phyloP scores from a whole-genome alignment of 2,329 filamentous ascomycete species.

The Stemphylium lycopersici region DNA sequence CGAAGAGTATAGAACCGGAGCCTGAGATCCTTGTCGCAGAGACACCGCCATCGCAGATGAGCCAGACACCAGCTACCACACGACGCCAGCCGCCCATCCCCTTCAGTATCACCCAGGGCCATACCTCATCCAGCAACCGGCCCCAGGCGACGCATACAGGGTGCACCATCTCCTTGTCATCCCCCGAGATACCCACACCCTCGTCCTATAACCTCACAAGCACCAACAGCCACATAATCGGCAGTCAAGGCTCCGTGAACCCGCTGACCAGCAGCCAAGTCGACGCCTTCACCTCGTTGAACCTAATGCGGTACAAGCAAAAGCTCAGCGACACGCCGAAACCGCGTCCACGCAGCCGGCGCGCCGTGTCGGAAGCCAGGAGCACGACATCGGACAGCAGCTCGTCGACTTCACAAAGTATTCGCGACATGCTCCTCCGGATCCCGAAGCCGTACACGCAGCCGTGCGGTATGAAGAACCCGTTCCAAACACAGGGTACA shows the following conservation, averaged over 20 bases:
- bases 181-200: not conserved
- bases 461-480: constrained; percentile 19
- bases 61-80: not conserved
- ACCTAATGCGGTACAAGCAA: constrained; percentile 24
- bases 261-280: constrained; percentile 4
- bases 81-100: constrained; percentile 17
- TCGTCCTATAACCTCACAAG: not conserved
- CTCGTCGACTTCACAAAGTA: constrained; percentile 27
- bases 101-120: constrained; percentile 12
- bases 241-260: constrained; percentile 8
- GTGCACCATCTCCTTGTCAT: constrained; percentile 1
- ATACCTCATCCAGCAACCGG: not conserved
- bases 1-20: not conserved
- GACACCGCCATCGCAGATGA: constrained; percentile 22
- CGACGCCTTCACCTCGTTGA: constrained; percentile 19
- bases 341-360: constrained; percentile 13
- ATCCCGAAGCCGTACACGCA: constrained; percentile 27
- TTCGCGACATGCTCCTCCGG: constrained; percentile 30
- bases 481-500: constrained; percentile 10
- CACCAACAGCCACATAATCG: not conserved
- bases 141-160: constrained; percentile 5
- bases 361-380: constrained; percentile 8
- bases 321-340: constrained; percentile 24
- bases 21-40: constrained; percentile 18
- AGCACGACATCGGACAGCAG: constrained; percentile 17